Percentiles rank a stretch among this genome's conserved stretches.
Evolutionary conservation across 1,139 yeast genomes (phyloP).

Genomic region (Waltiozyma sp.): DNA sequence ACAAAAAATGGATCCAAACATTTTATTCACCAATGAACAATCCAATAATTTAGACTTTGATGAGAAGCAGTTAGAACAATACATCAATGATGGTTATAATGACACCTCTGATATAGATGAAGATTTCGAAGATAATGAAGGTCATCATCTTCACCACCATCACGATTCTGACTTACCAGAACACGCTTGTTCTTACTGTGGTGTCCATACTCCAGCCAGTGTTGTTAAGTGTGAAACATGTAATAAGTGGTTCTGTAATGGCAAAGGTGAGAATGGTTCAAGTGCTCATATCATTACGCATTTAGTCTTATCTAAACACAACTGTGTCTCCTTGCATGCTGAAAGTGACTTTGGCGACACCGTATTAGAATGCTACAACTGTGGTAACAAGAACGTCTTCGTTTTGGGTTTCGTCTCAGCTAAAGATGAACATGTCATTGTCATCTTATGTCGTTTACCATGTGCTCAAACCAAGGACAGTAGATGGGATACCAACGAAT

Average conservation of each 20-base stretch:
- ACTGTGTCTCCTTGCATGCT: slow-evolving; percentile 62
- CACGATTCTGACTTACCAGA: slow-evolving; percentile 17
- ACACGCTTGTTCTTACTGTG: slow-evolving; percentile 67
- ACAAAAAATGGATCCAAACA: slow-evolving; percentile 15
- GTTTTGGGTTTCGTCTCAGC: slow-evolving; percentile 83
- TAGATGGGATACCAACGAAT: slow-evolving; percentile 80
- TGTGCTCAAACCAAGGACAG: slow-evolving; percentile 70
- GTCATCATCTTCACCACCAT: slow-evolving; percentile 4
- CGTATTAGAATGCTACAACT: slow-evolving; percentile 78
- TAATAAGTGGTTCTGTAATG: slow-evolving; percentile 85
- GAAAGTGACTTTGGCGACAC: slow-evolving; percentile 82
- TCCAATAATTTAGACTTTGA: slow-evolving; percentile 1
- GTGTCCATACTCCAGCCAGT: slow-evolving; percentile 51
- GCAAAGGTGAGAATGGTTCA: slow-evolving; percentile 39
- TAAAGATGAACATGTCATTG: slow-evolving; percentile 78
- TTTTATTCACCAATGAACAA: slow-evolving; percentile 11
- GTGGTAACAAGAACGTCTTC: slow-evolving; percentile 77
- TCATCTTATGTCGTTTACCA: slow-evolving; percentile 78
- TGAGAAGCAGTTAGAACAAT: slow-evolving; percentile 6
- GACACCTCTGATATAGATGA: slow-evolving; percentile 5
- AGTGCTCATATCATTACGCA: slow-evolving; percentile 84
- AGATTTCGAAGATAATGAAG: slow-evolving; percentile 2
- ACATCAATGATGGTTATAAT: slow-evolving; percentile 1
- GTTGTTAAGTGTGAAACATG: slow-evolving; percentile 74
- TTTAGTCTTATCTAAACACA: slow-evolving; percentile 71